A percentile compares a stretch with the other conserved stretches of the same genome.
These are phyloP conservation scores for Lipomyces japonicus DNA, from an alignment of 805 yeast species.

Conservation along the genomic window DNA sequence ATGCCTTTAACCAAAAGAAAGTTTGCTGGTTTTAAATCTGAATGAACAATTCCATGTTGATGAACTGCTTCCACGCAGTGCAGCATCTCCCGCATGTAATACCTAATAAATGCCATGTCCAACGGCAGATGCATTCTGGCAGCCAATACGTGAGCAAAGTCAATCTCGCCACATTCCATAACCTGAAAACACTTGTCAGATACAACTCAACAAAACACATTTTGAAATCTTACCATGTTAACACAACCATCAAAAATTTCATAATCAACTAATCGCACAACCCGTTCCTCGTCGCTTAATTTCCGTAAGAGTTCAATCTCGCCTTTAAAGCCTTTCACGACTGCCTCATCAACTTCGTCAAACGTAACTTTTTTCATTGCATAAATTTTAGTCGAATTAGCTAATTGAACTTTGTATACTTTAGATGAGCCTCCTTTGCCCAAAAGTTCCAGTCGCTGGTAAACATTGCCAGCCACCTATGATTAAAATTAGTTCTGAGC, in stretches of 20 bases:
- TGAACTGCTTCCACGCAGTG: constrained; percentile 88
- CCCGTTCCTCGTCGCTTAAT: constrained; percentile 60
- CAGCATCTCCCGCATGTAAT: constrained; percentile 71
- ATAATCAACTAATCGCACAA: constrained; percentile 72
- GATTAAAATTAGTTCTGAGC: background rate
- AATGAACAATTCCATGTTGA: constrained; percentile 76
- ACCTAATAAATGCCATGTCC: constrained; percentile 73
- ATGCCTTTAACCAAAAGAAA: constrained; percentile 63
- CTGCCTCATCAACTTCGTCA: constrained; percentile 69
- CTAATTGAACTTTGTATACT: constrained; percentile 71
- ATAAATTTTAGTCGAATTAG: constrained; percentile 50
- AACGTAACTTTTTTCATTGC: constrained; percentile 80
- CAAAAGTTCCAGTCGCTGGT: constrained; percentile 69
- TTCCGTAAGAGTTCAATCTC: constrained; percentile 73
- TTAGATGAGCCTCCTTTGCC: constrained; percentile 93
- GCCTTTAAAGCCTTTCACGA: constrained; percentile 78
- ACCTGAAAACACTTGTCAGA: constrained; percentile 11
- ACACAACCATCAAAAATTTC: constrained; percentile 63
- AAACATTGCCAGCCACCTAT: constrained; percentile 45
- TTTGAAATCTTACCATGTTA: constrained; percentile 48
- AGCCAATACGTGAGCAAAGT: constrained; percentile 74
- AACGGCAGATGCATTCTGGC: constrained; percentile 50
- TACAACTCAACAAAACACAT: background rate
- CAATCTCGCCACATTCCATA: constrained; percentile 95
- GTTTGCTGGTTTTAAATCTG: constrained; percentile 66